phyloP scores from a whole-genome alignment of 148 eudicot genomes.

The Agrostemma githago region DNA sequence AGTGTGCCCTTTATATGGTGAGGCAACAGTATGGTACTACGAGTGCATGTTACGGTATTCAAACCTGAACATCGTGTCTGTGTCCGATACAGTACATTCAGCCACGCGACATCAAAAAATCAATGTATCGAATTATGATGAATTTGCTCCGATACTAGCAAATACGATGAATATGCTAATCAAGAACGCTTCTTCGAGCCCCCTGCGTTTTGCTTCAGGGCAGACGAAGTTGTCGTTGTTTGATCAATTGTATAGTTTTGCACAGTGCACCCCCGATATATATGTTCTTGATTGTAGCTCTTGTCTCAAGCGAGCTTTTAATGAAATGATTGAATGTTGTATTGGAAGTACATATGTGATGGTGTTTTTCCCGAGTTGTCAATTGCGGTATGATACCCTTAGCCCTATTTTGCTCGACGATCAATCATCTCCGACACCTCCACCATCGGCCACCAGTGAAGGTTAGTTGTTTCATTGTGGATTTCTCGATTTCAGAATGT shows the following conservation, averaged over 20 bases:
- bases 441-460: too few species aligned
- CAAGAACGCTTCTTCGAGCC: not conserved
- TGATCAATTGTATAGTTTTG: not conserved
- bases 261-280: slow-evolving; percentile 11
- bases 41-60: slow-evolving; percentile 22
- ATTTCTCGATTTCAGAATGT: too few species aligned
- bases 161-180: not conserved
- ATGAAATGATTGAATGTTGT: not conserved
- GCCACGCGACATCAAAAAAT: too few species aligned
- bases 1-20: slow-evolving; percentile 15
- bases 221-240: not conserved
- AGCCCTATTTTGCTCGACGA: not conserved
- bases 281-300: not conserved
- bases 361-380: not conserved
- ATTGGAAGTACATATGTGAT: not conserved
- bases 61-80: not conserved
- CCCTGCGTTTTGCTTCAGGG: not conserved
- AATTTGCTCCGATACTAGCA: not conserved
- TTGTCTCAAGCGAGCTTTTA: not conserved
- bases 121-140: not conserved
- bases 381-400: not conserved
- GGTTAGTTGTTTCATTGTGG: too few species aligned
- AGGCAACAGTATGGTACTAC: slow-evolving; percentile 15
- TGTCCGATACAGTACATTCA: not conserved
- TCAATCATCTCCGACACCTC: not conserved